These are phyloP conservation scores for Schrenkiella parvula DNA, from an alignment of 345 rosid genomes.

Conservation along the genomic window DNA sequence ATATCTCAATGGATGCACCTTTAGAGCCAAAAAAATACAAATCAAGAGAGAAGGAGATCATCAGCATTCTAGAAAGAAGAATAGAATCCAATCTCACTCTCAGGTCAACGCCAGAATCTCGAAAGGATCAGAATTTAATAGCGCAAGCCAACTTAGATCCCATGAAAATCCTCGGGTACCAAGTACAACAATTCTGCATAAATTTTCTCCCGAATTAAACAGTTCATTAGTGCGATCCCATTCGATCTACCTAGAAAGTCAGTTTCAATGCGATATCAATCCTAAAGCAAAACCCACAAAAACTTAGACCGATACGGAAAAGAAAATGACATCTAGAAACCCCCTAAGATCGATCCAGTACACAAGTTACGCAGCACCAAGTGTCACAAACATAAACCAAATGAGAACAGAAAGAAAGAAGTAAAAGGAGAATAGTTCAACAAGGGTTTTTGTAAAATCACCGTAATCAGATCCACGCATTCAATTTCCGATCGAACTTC, in stretches of 20 bases:
- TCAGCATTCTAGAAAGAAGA: neutral
- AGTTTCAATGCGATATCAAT: neutral
- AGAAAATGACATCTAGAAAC: neutral
- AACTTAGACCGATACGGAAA: neutral
- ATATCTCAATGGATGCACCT: constrained; percentile 11
- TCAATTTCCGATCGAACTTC: constrained; percentile 15
- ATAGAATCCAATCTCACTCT: constrained; percentile 3
- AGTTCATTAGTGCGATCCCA: constrained; percentile 6
- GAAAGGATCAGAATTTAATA: constrained; percentile 1
- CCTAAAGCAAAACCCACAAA: constrained; percentile 16
- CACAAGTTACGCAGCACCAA: neutral
- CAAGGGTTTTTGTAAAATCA: constrained; percentile 26
- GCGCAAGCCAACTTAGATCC: constrained; percentile 11
- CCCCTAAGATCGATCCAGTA: constrained; percentile 18
- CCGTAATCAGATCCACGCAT: constrained; percentile 38
- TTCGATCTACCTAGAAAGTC: constrained; percentile 15
- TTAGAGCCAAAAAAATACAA: neutral
- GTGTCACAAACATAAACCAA: neutral
- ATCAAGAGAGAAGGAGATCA: neutral
- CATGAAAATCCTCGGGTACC: neutral
- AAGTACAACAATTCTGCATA: neutral
- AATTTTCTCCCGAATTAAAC: neutral
- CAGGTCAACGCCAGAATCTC: constrained; percentile 8
- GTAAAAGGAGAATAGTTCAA: neutral
- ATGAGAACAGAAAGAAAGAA: neutral